Conservation (phyloP, 1,139 yeast species). For the Geotrichum citri-aurantii region DNA sequence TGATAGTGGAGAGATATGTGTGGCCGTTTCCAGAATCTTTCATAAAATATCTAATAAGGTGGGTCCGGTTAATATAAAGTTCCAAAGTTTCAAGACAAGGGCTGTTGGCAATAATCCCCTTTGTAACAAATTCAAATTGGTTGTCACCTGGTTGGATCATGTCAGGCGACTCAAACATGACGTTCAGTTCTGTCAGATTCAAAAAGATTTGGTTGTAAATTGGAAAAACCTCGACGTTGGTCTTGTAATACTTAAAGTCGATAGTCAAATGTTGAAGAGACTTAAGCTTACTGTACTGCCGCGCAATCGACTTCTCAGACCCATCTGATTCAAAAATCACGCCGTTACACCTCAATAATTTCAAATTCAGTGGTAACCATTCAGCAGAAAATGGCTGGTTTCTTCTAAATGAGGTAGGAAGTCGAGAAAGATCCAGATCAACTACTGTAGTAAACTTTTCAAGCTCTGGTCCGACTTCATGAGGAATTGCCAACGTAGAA, state of each 20-base stretch:
- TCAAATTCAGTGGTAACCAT: background rate
- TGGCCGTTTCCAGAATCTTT: background rate
- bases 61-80: background rate
- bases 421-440: background rate
- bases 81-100: background rate
- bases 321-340: background rate
- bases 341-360: background rate
- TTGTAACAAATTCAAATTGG: background rate
- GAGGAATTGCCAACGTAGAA: background rate
- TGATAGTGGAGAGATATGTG: background rate
- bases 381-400: background rate
- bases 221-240: background rate
- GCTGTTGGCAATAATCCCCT: background rate
- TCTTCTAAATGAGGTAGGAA: background rate
- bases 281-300: background rate
- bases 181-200: background rate
- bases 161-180: background rate
- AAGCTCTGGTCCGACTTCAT: background rate
- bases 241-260: background rate
- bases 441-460: background rate
- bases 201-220: background rate
- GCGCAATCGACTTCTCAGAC: background rate
- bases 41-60: background rate
- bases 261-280: background rate
- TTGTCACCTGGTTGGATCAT: background rate